Percentiles rank a stretch among this genome's conserved stretches.
Conservation (phyloP, 2,329 filamentous ascomycete genomes). For the Dothideomycetes sp. region DNA sequence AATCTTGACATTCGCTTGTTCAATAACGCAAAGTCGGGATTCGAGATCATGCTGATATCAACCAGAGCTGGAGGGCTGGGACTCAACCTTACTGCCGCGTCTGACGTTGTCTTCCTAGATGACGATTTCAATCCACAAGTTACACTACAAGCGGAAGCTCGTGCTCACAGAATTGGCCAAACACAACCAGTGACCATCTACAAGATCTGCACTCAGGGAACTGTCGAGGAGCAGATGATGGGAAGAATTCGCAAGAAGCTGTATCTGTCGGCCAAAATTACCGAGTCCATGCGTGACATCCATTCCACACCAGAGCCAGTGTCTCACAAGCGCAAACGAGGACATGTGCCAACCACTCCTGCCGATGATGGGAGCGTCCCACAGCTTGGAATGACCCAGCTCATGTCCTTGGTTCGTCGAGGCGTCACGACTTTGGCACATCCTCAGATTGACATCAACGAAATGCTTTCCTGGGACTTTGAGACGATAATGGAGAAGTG, state of each 20-base stretch:
- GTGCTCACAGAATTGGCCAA: constrained; percentile 45
- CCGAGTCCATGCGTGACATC: constrained; percentile 46
- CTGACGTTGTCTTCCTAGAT: constrained; percentile 46
- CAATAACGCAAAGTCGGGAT: constrained; percentile 33
- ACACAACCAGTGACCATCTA: constrained; percentile 43
- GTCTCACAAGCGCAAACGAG: constrained; percentile 21
- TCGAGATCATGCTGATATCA: constrained; percentile 45
- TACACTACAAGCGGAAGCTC: constrained; percentile 42
- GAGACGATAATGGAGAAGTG: constrained; percentile 43
- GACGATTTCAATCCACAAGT: constrained; percentile 46
- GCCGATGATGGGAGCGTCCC: constrained; percentile 31
- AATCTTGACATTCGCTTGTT: constrained; percentile 45
- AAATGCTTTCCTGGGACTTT: constrained; percentile 49
- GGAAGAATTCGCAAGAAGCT: constrained; percentile 50
- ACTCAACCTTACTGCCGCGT: constrained; percentile 43
- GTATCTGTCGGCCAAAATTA: constrained; percentile 50
- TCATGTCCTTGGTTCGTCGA: constrained; percentile 44
- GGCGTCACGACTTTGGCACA: constrained; percentile 43
- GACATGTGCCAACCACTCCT: constrained; percentile 9
- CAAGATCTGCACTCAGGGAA: constrained; percentile 45
- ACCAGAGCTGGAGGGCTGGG: constrained; percentile 46
- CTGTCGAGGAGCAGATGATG: constrained; percentile 49
- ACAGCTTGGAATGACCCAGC: constrained; percentile 38
- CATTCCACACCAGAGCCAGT: constrained; percentile 26
- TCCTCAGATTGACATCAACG: constrained; percentile 41